Base-by-base conservation (phyloP, 2,329 filamentous ascomycete genomes). In the Aspergillus flavus region DNA sequence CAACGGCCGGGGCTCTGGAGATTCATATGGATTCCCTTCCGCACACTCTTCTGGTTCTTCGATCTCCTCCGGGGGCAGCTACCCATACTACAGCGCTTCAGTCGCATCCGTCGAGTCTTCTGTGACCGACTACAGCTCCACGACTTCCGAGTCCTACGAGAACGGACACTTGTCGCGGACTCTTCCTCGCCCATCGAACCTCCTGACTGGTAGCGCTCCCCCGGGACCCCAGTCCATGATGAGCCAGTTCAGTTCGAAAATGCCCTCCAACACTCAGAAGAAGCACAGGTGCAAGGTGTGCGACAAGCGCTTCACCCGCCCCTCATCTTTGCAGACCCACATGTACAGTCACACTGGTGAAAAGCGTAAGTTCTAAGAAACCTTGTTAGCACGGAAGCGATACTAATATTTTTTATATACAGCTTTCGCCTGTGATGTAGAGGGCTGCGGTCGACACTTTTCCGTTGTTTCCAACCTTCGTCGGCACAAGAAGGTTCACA, bases 231-330 rank as follows among this genome's bases (percentile, higher is more conserved):
- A 96, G 75, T 96, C 94, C 0, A 97, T 99, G 93, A 99, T 99
- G 95, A 89, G 93, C 58, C 94, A 96, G 73, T 98, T 98, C 82
- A 97, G 92, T 80, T 97, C 94, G 67, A 97, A 97, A 81, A 90
- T 97, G 58, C 94, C 93, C 0, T 94, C 92, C 21, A 97, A 93
- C 81, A 95, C 94, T 11, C 93, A 97, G 77, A 98, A 98, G 88
- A 98, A 98, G 85, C 95, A 98, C 83, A 97, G 97, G 84, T 98
- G 94, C 87, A 97, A 97, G 82, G 92, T 98, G 64, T 98, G 94
- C 83, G 94, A 97, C 80, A 97, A 98, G 86, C 89, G 94, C 50
- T 98, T 98, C 78, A 97, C 94, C 2, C 87, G 94, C 60, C 94
- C 94, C 1, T 97, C 93, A 75, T 97, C 94, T 16, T 80, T 98